Base-by-base conservation (phyloP, 805 yeast genomes). In the Naumovozyma dairenensis region DNA sequence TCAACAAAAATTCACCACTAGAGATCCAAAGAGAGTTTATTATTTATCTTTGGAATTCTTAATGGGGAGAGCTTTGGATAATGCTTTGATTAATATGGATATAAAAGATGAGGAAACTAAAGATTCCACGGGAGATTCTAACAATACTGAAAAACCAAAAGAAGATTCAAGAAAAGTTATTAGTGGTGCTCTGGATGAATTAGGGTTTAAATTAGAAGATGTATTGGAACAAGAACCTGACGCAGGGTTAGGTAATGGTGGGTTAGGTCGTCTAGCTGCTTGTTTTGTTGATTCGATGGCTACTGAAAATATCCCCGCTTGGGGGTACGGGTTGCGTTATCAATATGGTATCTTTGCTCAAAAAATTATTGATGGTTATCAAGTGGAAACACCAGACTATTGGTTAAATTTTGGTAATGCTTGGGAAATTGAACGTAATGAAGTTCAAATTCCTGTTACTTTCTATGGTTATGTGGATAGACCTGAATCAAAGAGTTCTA, bases 261-360 rank as follows among this genome's bases (percentile, higher is more conserved):
- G 96, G 43, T 66, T 86, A 36, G 96, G 96, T 42, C 74, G 96
- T 55, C 67, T 86, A 53, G 96, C 96, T 16, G 95, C 96, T 15
- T 87, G 96, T 61, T 86, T 85, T 55, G 74, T 86, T 31, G 96
- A 87, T 62, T 84, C 95, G 1, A 64, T 86, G 55, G 74, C 92
- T 22, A 77, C 94, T 4, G 80, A 82, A 44, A 77, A 82, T 58
- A 83, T 82, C 57, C 85, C 93, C 13, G 94, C 94, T 33, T 86
- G 96, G 96, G 96, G 96, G 43, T 86, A 86, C 57, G 96, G 96
- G 39, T 65, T 86, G 46, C 79, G 94, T 55, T 86, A 86, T 63
- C 85, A 85, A 60, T 86, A 87, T 55, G 96, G 96, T 57, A 86
- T 86, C 48, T 86, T 86, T 62, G 74, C 85, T 45, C 96, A 86